Evolutionary conservation across 2,329 filamentous ascomycete species (phyloP).

Genomic region (Phyllosticta ampelicida): DNA sequence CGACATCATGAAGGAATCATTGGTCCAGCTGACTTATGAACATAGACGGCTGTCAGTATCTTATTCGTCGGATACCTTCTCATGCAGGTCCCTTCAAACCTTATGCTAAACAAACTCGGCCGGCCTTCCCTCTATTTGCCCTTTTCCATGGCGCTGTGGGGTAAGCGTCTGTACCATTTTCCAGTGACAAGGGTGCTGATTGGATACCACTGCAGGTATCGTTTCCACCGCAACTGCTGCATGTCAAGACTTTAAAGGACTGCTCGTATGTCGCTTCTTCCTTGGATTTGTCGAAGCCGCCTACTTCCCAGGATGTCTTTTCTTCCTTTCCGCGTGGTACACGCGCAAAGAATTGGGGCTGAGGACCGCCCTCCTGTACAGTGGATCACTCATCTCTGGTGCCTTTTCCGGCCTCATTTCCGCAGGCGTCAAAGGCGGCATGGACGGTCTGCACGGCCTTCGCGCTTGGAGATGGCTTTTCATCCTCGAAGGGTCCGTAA

Average conservation of each 20-base stretch:
- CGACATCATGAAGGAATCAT: neutral
- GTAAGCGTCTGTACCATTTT: slow-evolving; percentile 9
- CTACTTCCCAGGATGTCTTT: slow-evolving; percentile 48
- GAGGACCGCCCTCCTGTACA: slow-evolving; percentile 56
- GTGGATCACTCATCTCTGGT: slow-evolving; percentile 57
- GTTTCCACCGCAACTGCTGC: slow-evolving; percentile 29
- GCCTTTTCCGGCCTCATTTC: slow-evolving; percentile 57
- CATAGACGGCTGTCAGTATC: slow-evolving; percentile 36
- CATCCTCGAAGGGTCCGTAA: slow-evolving; percentile 15
- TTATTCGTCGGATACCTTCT: slow-evolving; percentile 49
- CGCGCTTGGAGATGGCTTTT: slow-evolving; percentile 42
- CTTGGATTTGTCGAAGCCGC: slow-evolving; percentile 44
- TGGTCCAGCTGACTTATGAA: neutral
- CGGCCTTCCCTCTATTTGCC: slow-evolving; percentile 31
- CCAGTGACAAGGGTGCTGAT: neutral
- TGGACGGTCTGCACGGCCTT: slow-evolving; percentile 48
- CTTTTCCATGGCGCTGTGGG: slow-evolving; percentile 32
- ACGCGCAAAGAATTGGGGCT: slow-evolving; percentile 56
- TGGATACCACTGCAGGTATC: slow-evolving; percentile 9
- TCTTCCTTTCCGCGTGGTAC: slow-evolving; percentile 57
- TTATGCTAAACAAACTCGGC: slow-evolving; percentile 33
- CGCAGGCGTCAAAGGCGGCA: slow-evolving; percentile 53
- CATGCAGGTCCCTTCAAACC: slow-evolving; percentile 38
- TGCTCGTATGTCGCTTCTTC: slow-evolving; percentile 42
- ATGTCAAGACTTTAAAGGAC: slow-evolving; percentile 34